These are phyloP conservation scores for Starmerella gropengiesseri DNA, from an alignment of 805 yeast species.

Conservation along the genomic window DNA sequence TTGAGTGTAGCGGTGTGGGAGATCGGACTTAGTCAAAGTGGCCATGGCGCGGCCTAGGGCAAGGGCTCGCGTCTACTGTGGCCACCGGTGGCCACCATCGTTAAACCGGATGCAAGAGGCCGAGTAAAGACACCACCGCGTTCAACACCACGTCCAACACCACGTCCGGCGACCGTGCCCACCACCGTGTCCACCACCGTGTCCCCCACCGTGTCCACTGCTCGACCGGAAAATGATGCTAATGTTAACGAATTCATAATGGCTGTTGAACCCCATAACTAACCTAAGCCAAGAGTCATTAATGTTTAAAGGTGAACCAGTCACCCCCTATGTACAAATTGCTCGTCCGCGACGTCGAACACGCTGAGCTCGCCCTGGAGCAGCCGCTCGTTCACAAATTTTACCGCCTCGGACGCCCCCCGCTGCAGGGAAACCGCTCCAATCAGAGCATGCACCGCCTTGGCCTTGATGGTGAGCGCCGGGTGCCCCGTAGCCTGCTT, in stretches of 20 bases:
- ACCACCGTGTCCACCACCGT: too few species aligned
- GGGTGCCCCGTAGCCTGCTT: constrained; percentile 16
- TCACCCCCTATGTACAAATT: constrained; percentile 15
- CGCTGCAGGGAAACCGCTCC: constrained; percentile 56
- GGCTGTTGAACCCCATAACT: too few species aligned
- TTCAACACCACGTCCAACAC: too few species aligned
- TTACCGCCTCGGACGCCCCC: constrained; percentile 49
- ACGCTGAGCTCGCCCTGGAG: constrained; percentile 29
- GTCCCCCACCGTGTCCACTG: too few species aligned
- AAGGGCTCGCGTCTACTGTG: too few species aligned
- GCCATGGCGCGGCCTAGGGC: neutral
- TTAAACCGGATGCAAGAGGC: too few species aligned
- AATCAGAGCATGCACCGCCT: constrained; percentile 47
- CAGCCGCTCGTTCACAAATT: constrained; percentile 42
- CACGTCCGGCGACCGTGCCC: too few species aligned
- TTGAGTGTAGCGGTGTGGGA: neutral
- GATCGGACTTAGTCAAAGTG: constrained; percentile 2
- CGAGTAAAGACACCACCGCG: too few species aligned
- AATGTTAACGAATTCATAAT: too few species aligned
- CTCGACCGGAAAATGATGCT: too few species aligned
- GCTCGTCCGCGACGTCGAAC: constrained; percentile 22
- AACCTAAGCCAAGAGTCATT: neutral
- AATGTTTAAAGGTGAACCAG: neutral
- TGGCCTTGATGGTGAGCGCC: constrained; percentile 41
- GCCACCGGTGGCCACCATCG: too few species aligned